Percentiles rank a stretch among this genome's conserved stretches.
These are phyloP conservation scores for Paratinospora sagittata DNA, from an alignment of 164 flowering plant species.

Conservation along the genomic window DNA sequence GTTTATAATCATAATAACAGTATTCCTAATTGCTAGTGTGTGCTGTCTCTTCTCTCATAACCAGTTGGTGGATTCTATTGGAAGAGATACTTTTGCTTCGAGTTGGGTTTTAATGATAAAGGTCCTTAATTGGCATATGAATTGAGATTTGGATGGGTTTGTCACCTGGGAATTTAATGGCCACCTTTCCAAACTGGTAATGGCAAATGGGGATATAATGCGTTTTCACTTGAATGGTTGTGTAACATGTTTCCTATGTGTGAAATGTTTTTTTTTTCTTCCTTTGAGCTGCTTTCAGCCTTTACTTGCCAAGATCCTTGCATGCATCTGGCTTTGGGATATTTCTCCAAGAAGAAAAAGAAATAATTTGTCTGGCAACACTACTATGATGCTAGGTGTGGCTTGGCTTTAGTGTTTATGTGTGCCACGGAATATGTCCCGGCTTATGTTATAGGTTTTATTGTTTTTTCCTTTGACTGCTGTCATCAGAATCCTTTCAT, in stretches of 20 bases:
- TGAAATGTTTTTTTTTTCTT: neutral
- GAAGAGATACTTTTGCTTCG: neutral
- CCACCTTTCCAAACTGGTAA: no score
- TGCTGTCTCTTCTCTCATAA: no score
- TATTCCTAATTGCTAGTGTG: neutral
- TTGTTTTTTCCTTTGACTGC: neutral
- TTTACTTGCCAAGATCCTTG: neutral
- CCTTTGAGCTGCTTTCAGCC: neutral
- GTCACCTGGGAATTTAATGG: no score
- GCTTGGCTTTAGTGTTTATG: neutral
- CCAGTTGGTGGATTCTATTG: no score
- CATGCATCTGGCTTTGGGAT: neutral
- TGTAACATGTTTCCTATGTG: no score
- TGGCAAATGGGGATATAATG: neutral
- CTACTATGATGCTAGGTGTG: neutral
- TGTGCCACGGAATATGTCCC: neutral
- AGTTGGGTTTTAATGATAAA: neutral
- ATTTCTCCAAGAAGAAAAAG: neutral
- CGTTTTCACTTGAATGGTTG: neutral
- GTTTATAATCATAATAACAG: neutral
- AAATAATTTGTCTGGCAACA: neutral
- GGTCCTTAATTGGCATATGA: neutral
- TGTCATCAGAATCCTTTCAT: neutral
- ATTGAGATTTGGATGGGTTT: neutral
- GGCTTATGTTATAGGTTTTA: no score